Evolutionary conservation across 495 filamentous ascomycete species (phyloP).

Genomic region (Penicillium silybi): DNA sequence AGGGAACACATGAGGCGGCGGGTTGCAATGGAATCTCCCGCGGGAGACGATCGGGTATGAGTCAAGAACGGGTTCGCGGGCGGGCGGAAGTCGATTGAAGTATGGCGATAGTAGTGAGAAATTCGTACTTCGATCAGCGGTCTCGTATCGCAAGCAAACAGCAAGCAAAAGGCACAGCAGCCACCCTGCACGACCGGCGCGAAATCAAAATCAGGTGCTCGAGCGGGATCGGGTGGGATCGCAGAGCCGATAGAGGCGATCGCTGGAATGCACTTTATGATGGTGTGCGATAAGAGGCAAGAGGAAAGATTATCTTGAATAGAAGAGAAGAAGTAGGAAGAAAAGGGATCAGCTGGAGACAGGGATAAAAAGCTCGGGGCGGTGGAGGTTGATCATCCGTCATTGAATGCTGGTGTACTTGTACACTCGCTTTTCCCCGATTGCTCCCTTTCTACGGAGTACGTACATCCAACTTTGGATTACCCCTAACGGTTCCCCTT

Average conservation of each 20-base stretch:
- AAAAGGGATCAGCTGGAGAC: conserved; percentile 14
- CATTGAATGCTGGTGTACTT: neutral
- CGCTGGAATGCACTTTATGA: neutral
- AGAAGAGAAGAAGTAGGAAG: conserved; percentile 3
- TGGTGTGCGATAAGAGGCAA: neutral
- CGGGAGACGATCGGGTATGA: conserved; percentile 5
- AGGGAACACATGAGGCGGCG: conserved; percentile 19
- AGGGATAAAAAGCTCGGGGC: conserved; percentile 12
- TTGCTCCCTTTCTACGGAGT: neutral
- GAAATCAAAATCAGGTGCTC: conserved; percentile 13
- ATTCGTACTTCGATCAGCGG: neutral
- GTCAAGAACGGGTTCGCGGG: conserved; percentile 5
- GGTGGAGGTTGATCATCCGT: conserved; percentile 14
- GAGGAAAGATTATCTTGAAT: neutral
- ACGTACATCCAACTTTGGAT: neutral
- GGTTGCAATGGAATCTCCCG: conserved; percentile 3
- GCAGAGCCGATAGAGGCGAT: conserved; percentile 3
- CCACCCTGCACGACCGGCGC: conserved; percentile 24
- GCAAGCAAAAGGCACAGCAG: conserved; percentile 1
- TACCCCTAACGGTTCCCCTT: neutral
- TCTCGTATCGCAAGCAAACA: neutral
- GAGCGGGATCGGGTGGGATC: conserved; percentile 1
- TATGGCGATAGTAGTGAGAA: neutral
- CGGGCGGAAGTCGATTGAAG: neutral
- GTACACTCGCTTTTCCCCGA: conserved; percentile 1